Evolutionary conservation across 2,329 filamentous ascomycete genomes (phyloP).

Genomic region (Zasmidium citrigriseum): DNA sequence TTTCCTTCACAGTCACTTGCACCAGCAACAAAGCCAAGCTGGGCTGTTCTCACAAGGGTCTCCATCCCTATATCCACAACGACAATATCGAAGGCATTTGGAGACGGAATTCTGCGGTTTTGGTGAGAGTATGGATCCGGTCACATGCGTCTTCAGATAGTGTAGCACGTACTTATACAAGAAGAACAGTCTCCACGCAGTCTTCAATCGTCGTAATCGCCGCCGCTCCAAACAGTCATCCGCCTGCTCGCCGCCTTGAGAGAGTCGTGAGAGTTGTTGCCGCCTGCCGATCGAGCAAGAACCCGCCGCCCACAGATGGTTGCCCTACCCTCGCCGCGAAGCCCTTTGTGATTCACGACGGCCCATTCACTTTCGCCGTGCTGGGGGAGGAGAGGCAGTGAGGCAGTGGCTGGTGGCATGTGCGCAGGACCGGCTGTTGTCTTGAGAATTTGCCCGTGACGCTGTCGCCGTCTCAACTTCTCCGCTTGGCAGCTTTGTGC

Average conservation of each 20-base stretch:
- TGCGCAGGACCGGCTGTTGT: conserved; percentile 10
- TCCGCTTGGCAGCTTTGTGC: conserved; percentile 10
- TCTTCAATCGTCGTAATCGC: not conserved
- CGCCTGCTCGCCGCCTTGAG: not conserved
- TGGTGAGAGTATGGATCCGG: not conserved
- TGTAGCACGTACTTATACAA: conserved; percentile 4
- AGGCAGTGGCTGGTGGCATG: conserved; percentile 16
- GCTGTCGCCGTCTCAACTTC: conserved; percentile 10
- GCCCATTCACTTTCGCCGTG: not conserved
- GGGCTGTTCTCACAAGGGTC: not conserved
- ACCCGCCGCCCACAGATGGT: not conserved
- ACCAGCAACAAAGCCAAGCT: not conserved
- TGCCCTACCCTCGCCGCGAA: not conserved
- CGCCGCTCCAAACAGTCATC: not conserved
- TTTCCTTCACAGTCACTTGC: not conserved
- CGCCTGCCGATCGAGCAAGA: not conserved
- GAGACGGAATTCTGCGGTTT: not conserved
- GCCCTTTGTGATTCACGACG: not conserved
- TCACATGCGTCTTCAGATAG: not conserved
- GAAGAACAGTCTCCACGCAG: not conserved
- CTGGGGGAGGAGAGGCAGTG: not conserved
- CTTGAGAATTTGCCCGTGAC: conserved; percentile 14
- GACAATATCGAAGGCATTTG: not conserved
- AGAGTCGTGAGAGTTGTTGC: not conserved
- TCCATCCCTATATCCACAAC: not conserved